Conservation (phyloP, 768 basidiomycete genomes). For the Chalciporus pseudorubinellus region DNA sequence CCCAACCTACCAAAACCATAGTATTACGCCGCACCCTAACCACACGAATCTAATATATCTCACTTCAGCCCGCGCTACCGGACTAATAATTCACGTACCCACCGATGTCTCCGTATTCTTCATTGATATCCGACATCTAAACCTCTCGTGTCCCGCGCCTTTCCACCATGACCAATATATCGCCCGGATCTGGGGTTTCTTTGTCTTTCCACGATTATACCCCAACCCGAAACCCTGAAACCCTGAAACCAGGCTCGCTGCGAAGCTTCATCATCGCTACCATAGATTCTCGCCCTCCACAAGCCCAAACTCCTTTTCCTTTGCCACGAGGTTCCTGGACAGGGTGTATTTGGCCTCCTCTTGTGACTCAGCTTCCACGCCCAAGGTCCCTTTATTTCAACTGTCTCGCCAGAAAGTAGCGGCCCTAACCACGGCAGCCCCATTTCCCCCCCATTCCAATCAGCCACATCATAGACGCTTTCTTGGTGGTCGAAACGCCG, state of each 20-base stretch:
- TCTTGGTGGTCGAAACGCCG: background rate
- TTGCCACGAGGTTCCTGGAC: background rate
- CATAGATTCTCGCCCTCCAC: constrained; percentile 2
- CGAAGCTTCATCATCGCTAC: constrained; percentile 9
- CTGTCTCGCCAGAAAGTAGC: background rate
- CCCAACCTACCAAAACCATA: background rate
- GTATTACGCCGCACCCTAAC: too few relatives aligned
- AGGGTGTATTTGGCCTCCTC: constrained; percentile 2
- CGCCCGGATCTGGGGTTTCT: background rate
- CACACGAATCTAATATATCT: too few relatives aligned
- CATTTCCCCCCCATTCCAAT: background rate
- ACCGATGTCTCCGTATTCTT: too few relatives aligned
- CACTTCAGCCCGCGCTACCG: too few relatives aligned
- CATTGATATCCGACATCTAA: too few relatives aligned
- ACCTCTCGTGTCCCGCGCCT: background rate
- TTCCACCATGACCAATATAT: background rate
- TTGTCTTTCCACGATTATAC: constrained; percentile 7
- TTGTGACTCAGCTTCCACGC: constrained; percentile 11
- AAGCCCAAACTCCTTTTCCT: background rate
- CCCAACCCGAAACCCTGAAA: constrained; percentile 6
- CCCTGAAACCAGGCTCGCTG: constrained; percentile 8
- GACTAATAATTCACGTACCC: too few relatives aligned
- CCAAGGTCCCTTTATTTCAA: background rate
- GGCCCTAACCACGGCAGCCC: background rate
- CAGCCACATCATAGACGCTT: background rate